Conservation (phyloP, 2,329 filamentous ascomycete genomes). For the Amylocarpus encephaloides region DNA sequence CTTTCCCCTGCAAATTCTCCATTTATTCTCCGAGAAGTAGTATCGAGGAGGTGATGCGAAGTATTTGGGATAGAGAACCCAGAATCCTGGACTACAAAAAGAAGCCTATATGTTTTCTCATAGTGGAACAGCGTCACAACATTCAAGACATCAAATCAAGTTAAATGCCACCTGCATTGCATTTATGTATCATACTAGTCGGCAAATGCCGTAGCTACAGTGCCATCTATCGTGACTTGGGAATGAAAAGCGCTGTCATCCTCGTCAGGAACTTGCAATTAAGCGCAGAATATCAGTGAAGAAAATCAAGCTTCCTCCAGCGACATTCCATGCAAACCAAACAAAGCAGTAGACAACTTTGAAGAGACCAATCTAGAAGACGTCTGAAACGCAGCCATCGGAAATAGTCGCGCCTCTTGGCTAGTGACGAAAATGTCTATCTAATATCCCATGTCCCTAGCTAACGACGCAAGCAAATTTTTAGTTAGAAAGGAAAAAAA, state of each 20-base stretch:
- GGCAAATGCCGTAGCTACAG: background rate
- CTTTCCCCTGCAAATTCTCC: no score
- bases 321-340: no score
- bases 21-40: no score
- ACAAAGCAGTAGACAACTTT: conserved; percentile 1
- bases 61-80: no score
- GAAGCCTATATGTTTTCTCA: no score
- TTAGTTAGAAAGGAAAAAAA: conserved; percentile 12
- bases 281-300: background rate
- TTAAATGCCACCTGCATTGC: background rate
- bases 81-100: no score
- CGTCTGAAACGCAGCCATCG: no score
- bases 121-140: no score
- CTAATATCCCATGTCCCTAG: conserved; percentile 14
- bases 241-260: background rate
- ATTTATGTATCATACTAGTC: conserved; percentile 6
- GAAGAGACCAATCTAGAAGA: conserved; percentile 7
- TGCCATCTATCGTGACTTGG: background rate
- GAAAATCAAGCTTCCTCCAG: no score
- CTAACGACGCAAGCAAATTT: conserved; percentile 21
- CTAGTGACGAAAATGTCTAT: conserved; percentile 5
- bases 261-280: background rate
- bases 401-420: background rate
- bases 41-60: no score
- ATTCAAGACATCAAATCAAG: no score